Conservation (phyloP, 2,329 filamentous ascomycete species). For the Teratosphaeria pseudoeucalypti region DNA sequence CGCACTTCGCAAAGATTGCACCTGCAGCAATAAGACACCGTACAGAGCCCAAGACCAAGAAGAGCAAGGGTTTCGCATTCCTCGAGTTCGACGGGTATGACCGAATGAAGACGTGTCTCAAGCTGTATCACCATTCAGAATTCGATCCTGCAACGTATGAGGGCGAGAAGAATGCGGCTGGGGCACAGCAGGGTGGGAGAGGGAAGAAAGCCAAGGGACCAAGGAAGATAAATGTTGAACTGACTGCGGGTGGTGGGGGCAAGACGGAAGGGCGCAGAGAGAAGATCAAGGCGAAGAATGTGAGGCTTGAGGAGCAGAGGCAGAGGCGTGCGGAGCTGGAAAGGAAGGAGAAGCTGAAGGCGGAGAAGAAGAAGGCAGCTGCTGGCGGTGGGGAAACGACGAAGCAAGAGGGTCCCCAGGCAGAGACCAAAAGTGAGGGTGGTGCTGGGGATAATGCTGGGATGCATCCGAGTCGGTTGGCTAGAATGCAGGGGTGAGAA, state of each 20-base stretch:
- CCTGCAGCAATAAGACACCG: conserved; percentile 64
- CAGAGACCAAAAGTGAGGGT: neutral
- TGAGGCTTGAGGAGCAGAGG: conserved; percentile 64
- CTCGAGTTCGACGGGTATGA: conserved; percentile 81
- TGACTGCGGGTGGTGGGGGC: conserved; percentile 76
- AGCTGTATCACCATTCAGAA: conserved; percentile 76
- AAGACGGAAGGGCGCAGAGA: conserved; percentile 61
- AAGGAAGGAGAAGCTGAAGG: conserved; percentile 30
- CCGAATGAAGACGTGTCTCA: conserved; percentile 85
- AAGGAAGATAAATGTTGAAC: conserved; percentile 81
- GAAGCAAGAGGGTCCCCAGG: neutral
- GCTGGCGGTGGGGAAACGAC: neutral
- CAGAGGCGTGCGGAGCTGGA: conserved; percentile 42
- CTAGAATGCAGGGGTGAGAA: conserved; percentile 5
- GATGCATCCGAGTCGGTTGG: conserved; percentile 22
- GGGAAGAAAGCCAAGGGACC: conserved; percentile 38
- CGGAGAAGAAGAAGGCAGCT: conserved; percentile 1
- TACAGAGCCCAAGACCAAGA: conserved; percentile 53
- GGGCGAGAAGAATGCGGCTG: conserved; percentile 4
- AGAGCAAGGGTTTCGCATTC: conserved; percentile 71
- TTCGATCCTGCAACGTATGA: conserved; percentile 44
- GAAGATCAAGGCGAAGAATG: conserved; percentile 79
- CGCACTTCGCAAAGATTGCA: conserved; percentile 68
- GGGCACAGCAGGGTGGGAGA: conserved; percentile 19
- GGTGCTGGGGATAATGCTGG: conserved; percentile 8